Percentiles rank a stretch among this genome's conserved stretches.
These are phyloP conservation scores for Herpetomonas samuelpessoai DNA, from an alignment of 208 protist genomes.

Conservation along the genomic window DNA sequence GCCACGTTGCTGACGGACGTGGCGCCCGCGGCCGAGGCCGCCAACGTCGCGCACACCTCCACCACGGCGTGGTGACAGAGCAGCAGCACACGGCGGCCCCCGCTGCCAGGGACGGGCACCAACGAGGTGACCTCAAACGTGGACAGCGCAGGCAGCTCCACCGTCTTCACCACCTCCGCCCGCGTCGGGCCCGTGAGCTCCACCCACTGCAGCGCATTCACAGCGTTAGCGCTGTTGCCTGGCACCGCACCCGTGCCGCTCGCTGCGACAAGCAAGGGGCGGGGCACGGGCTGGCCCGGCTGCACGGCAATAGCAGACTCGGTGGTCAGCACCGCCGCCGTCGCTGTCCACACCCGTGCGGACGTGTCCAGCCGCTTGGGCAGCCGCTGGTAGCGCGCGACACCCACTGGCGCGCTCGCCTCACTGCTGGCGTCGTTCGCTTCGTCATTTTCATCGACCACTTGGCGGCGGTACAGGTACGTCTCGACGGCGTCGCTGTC, in stretches of 20 bases:
- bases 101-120: slow-evolving; percentile 35
- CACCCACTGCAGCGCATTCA: neutral
- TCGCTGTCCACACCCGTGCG: slow-evolving; percentile 26
- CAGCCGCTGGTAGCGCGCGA: slow-evolving; percentile 44
- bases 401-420: slow-evolving; percentile 1
- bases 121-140: slow-evolving; percentile 26
- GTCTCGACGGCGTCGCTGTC: slow-evolving; percentile 1
- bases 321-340: slow-evolving; percentile 14
- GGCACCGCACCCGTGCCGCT: slow-evolving; percentile 13
- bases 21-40: slow-evolving; percentile 3
- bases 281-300: neutral
- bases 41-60: slow-evolving; percentile 24
- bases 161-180: neutral
- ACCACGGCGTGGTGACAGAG: slow-evolving; percentile 44
- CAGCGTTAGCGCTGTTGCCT: slow-evolving; percentile 3
- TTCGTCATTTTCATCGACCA: slow-evolving; percentile 9
- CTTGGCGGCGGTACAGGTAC: slow-evolving; percentile 42
- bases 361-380: slow-evolving; percentile 34
- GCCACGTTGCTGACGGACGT: slow-evolving; percentile 21
- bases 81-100: slow-evolving; percentile 26
- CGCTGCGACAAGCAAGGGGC: slow-evolving; percentile 18
- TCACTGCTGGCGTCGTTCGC: slow-evolving; percentile 11
- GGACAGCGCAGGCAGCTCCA: neutral
- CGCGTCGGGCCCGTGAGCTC: neutral
- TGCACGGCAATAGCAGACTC: slow-evolving; percentile 9